A percentile compares a stretch with the other conserved stretches of the same genome.
Conservation (phyloP, 2,329 filamentous ascomycete species). For the Pseudodiploospora longispora region DNA sequence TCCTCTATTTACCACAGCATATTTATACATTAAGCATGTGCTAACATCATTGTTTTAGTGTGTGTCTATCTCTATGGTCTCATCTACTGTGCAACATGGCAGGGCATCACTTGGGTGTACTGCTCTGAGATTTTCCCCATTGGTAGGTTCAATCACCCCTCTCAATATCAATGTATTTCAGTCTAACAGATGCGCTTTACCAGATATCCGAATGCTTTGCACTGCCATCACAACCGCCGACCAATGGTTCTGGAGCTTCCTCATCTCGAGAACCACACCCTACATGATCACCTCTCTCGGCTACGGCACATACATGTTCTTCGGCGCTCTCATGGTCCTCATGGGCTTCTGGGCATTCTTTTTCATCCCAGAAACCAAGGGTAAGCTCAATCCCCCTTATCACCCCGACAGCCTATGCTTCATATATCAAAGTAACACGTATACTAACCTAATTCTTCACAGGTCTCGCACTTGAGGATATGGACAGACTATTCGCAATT, state of each 20-base stretch:
- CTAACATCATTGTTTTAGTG: rapidly evolving
- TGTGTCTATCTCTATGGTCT: slow-evolving; percentile 34
- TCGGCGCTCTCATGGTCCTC: slow-evolving; percentile 42
- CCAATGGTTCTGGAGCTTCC: slow-evolving; percentile 29
- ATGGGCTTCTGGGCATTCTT: slow-evolving; percentile 42
- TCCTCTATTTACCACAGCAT: slow-evolving; percentile 37
- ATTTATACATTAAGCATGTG: too few relatives aligned
- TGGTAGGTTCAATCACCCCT: slow-evolving; percentile 21
- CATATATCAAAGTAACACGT: too few relatives aligned
- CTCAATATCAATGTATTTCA: too few relatives aligned
- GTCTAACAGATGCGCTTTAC: slow-evolving; percentile 30
- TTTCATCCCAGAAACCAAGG: slow-evolving; percentile 48
- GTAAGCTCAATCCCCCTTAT: slow-evolving; percentile 19
- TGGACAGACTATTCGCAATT: too few relatives aligned
- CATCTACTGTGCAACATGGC: slow-evolving; percentile 8
- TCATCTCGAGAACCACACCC: slow-evolving; percentile 34
- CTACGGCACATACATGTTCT: slow-evolving; percentile 51
- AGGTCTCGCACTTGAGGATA: too few relatives aligned
- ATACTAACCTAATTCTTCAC: too few relatives aligned
- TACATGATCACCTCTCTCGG: slow-evolving; percentile 36
- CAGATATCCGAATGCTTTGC: slow-evolving; percentile 22
- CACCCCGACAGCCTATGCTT: too few relatives aligned
- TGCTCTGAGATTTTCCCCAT: slow-evolving; percentile 38
- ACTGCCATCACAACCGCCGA: neutral
- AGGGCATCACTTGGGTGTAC: slow-evolving; percentile 38